phyloP scores from a whole-genome alignment of 345 rosid genomes.

The Eucalyptus caleyi region DNA sequence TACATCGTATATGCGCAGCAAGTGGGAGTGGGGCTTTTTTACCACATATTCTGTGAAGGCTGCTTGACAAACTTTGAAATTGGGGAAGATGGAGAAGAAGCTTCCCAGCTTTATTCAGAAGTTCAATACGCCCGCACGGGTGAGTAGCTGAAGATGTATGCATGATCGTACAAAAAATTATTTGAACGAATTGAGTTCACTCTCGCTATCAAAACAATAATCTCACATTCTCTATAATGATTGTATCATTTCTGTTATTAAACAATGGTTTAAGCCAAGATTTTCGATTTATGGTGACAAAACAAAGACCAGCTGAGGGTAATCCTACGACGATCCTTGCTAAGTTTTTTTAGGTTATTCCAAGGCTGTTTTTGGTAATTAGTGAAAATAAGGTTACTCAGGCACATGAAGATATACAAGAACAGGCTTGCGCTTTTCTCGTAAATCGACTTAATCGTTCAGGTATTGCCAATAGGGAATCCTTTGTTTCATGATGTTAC shows the following conservation, averaged over 20 bases:
- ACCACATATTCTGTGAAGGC: conserved; percentile 75
- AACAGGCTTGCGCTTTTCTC: neutral
- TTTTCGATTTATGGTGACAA: neutral
- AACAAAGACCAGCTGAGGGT: neutral
- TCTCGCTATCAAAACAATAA: neutral
- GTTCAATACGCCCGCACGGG: conserved; percentile 53
- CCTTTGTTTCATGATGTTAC: neutral
- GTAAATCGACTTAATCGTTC: neutral
- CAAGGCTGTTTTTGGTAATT: neutral
- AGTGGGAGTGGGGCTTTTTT: conserved; percentile 71
- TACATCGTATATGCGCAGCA: conserved; percentile 5
- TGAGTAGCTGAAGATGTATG: conserved; percentile 35
- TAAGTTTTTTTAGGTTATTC: neutral
- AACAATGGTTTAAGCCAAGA: neutral
- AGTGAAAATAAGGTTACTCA: neutral
- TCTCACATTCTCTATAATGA: neutral
- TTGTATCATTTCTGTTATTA: neutral
- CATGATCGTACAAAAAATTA: neutral
- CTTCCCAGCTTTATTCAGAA: conserved; percentile 71
- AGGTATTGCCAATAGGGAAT: neutral
- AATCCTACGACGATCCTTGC: neutral
- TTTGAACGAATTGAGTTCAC: neutral
- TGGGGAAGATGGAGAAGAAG: conserved; percentile 52
- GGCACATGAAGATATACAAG: neutral
- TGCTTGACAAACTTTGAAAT: conserved; percentile 60